Base-by-base conservation (phyloP, 2,329 filamentous ascomycete species). In the Sporothrix dimorphospora region DNA sequence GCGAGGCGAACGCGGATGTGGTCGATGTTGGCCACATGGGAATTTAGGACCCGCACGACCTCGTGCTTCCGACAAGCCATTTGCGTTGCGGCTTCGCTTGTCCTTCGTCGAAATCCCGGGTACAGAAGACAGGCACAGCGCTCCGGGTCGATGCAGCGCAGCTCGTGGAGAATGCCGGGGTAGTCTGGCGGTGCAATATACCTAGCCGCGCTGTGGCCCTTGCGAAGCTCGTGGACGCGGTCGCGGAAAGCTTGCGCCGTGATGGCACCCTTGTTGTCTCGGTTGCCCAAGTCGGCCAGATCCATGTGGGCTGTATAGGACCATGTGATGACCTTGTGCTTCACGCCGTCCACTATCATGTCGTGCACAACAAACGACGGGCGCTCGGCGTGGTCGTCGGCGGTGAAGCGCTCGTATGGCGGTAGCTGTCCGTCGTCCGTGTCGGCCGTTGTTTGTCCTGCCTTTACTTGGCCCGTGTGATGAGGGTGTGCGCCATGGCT, bases 141-240 rank as follows among this genome's bases (percentile, higher is more conserved):
- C n/a, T 49, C 59, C 3, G 72, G 68, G 47, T 73, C 72, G n/a
- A 73, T 61, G 45, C 72, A 73, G 63, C 72, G 72, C 38, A 73
- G 51, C 69, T 73, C 69, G 19, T 38, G 68, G 6, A 61, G 42
- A 7, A 63, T 71, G 4, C 72, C 68, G 8, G 49, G 68, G 40
- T 71, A 11, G 30, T 67, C 61, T 34, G 38, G 27, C 6, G 72
- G 72, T 11, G 72, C 68, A 45, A 73, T 65, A 38, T 45, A 45
- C 14, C 38, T 19, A 11, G 38, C 59, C 3, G 59, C 19, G 38
- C 59, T 65, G 21, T 45, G 9, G 11, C 34, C n/a, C 9, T 42
- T 24, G n/a, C 40, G 61, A 12, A 65, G 40, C 21, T 24, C 21
- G 21, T 27, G 40, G 5, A 65, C 38, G 11, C 61, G 61, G 12